Conservation (phyloP, 345 rosid species). For the Brassica incana region DNA sequence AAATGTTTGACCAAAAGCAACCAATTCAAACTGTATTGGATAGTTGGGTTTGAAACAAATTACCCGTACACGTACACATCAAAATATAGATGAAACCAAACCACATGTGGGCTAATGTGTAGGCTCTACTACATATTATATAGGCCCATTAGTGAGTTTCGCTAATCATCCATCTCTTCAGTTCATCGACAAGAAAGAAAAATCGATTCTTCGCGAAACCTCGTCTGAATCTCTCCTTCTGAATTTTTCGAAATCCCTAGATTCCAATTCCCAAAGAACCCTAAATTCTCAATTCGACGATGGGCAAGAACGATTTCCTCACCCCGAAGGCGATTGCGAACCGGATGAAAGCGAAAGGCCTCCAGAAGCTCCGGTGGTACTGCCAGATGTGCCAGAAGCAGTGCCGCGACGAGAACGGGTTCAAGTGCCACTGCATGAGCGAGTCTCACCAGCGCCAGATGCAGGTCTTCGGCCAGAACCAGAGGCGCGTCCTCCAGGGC, state of each 20-base stretch:
- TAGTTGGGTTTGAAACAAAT: too few species aligned
- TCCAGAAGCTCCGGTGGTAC: constrained; percentile 96
- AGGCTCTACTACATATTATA: too few species aligned
- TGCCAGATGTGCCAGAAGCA: constrained; percentile 99
- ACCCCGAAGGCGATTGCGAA: constrained; percentile 93
- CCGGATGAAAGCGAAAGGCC: constrained; percentile 89
- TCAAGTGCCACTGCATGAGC: constrained; percentile 98
- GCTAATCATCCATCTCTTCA: too few species aligned
- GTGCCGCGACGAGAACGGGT: constrained; percentile 96
- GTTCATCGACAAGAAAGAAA: too few species aligned
- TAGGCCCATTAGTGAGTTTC: too few species aligned
- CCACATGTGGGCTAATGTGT: too few species aligned
- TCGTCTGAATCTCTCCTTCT: too few species aligned
- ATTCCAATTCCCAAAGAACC: background rate
- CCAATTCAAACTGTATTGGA: too few species aligned
- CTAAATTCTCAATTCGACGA: constrained; percentile 18
- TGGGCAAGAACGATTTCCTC: constrained; percentile 94
- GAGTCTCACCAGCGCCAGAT: constrained; percentile 97
- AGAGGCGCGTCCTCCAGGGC: constrained; percentile 72
- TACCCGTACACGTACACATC: too few species aligned
- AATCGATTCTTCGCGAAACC: too few species aligned
- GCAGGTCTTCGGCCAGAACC: constrained; percentile 83
- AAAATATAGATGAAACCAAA: too few species aligned
- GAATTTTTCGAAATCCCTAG: background rate
- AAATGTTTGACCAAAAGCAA: too few species aligned